Conservation (phyloP, 1,139 yeast genomes). For the Geotrichum australiense region DNA sequence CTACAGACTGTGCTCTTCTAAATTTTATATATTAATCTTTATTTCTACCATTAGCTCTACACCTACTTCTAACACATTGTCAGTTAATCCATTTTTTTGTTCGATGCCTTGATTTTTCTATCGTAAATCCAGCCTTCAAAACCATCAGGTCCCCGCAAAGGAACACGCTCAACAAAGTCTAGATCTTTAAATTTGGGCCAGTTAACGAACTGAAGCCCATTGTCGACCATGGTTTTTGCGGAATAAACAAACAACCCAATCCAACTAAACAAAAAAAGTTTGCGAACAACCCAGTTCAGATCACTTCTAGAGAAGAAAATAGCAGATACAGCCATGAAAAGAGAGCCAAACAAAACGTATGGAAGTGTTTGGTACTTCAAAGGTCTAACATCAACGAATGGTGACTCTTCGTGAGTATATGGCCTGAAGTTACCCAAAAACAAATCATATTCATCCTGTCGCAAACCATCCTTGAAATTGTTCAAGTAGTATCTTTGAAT, state of each 20-base stretch:
- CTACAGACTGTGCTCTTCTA: too few relatives aligned
- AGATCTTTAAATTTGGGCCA: conserved; percentile 76
- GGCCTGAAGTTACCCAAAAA: conserved; percentile 77
- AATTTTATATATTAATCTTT: too few relatives aligned
- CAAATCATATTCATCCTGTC: conserved; percentile 91
- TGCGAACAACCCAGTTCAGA: conserved; percentile 47
- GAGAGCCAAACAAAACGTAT: conserved; percentile 64
- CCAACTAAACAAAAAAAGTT: conserved; percentile 58
- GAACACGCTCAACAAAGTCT: conserved; percentile 45
- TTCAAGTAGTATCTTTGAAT: conserved; percentile 79
- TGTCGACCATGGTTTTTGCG: conserved; percentile 44
- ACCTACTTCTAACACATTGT: too few relatives aligned
- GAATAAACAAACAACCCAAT: conserved; percentile 38
- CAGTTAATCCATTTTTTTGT: conserved; percentile 7
- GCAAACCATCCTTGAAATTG: conserved; percentile 80
- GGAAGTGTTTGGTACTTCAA: conserved; percentile 69
- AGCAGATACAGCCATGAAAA: conserved; percentile 62
- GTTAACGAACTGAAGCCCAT: conserved; percentile 86
- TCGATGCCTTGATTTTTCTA: conserved; percentile 6
- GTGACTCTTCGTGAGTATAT: conserved; percentile 51
- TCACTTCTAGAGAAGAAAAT: conserved; percentile 56
- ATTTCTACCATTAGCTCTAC: too few relatives aligned
- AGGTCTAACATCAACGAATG: conserved; percentile 76
- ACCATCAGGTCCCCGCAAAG: conserved; percentile 38
- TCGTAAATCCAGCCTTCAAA: conserved; percentile 36